Evolutionary conservation across 352 stramenopile genomes (phyloP).

Genomic region (Phytophthora litchii): DNA sequence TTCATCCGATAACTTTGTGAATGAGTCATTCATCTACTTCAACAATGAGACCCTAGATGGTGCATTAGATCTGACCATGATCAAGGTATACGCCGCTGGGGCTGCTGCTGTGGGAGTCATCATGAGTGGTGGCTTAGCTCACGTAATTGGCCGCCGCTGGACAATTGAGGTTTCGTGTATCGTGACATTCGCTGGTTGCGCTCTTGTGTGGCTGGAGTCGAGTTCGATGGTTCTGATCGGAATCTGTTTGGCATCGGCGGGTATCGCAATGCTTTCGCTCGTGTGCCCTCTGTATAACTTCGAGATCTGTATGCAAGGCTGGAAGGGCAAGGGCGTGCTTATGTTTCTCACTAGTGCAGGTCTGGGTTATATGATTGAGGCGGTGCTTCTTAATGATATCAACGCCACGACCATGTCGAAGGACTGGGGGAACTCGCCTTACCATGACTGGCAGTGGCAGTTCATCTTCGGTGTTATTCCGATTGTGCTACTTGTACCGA

Average conservation of each 20-base stretch:
- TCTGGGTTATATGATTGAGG: conserved; percentile 81
- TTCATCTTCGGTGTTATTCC: conserved; percentile 82
- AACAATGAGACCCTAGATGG: conserved; percentile 56
- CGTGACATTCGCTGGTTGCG: conserved; percentile 66
- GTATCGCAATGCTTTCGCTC: conserved; percentile 82
- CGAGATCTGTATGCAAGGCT: conserved; percentile 86
- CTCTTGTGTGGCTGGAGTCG: conserved; percentile 71
- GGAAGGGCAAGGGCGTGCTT: conserved; percentile 88
- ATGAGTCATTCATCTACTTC: conserved; percentile 87
- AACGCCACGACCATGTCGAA: conserved; percentile 72
- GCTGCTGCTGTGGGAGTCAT: conserved; percentile 59
- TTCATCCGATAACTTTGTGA: conserved; percentile 73
- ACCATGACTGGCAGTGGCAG: conserved; percentile 81
- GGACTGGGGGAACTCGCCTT: conserved; percentile 69
- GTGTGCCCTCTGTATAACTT: conserved; percentile 86
- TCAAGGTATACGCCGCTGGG: conserved; percentile 75
- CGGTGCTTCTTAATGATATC: conserved; percentile 69
- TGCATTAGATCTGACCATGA: conserved; percentile 61
- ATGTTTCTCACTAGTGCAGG: conserved; percentile 77
- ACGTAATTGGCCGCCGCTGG: conserved; percentile 68
- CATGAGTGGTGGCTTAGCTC: conserved; percentile 51
- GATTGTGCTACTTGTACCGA: conserved; percentile 61
- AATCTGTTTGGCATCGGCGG: conserved; percentile 67
- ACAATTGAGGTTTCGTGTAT: conserved; percentile 66
- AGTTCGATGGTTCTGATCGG: conserved; percentile 71